Base-by-base conservation (phyloP, 2,329 filamentous ascomycete species). In the Sporothrix mexicana region DNA sequence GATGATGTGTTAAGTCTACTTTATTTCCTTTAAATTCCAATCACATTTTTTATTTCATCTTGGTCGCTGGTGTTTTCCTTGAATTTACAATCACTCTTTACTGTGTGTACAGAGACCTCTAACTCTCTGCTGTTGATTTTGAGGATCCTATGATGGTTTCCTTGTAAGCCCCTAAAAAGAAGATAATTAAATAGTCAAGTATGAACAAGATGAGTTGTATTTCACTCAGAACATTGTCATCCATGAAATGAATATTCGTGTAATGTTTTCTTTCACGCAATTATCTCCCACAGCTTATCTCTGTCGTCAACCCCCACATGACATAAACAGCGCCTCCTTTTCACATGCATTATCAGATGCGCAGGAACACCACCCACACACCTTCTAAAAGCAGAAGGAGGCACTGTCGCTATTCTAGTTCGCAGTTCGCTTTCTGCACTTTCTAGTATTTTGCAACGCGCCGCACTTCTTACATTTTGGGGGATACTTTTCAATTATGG, bases 331-430 rank as follows among this genome's bases (percentile, higher is more conserved):
- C 23, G 23, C 23, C 10, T 13, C 23, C 9, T 36, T 43, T n/a
- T 43, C 36, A 62, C 59, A 62, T 43, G 17, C 25, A 30, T 30
- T 17, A 36, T 59, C 53, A 55, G 53, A 55, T 55, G 23, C 6
- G 49, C 51, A 23, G 51, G 2, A 36, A 36, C 7, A 6, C 25
- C 55, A 17, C 25, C 30, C 23, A 36, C 55, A 59, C 55, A 59
- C 25, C 59, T 62, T 62, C 59, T 20, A 43, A 17, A 62, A 62
- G 17, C 17, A 62, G 59, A 43, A 43, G 59, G 59, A 62, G 59
- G 17, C 51, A 17, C 59, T 62, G 36, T 1, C 59, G 15, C 30
- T 41, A 62, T 7, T 12, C 30, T 30, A 7, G 45, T 30, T 30
- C 5, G 5, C 30, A 30, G 30, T 30, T 30, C 30, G 30, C 30